Conservation (phyloP, 2,329 filamentous ascomycete species). For the Fusarium incarnatum region DNA sequence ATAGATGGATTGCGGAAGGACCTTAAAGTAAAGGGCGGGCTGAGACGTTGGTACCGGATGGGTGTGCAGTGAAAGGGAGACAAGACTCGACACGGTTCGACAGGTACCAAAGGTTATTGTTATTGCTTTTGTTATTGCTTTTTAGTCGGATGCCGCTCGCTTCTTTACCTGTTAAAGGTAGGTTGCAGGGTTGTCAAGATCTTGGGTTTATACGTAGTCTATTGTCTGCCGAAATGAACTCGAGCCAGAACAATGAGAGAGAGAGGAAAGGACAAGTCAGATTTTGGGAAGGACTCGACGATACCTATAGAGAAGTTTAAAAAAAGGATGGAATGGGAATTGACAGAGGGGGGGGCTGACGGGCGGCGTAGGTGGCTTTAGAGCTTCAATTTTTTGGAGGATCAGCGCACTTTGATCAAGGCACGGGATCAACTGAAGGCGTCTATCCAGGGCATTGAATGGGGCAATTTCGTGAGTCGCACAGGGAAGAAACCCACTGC, state of each 20-base stretch:
- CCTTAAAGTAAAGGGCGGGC: slow-evolving; percentile 11
- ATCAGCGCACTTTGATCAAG: slow-evolving; percentile 43
- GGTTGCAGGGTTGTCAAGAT: slow-evolving; percentile 18
- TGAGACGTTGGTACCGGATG: slow-evolving; percentile 34
- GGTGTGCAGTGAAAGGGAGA: slow-evolving; percentile 26
- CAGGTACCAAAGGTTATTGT: slow-evolving; percentile 15
- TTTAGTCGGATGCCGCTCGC: slow-evolving; percentile 25
- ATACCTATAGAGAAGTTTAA: not conserved
- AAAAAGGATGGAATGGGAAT: slow-evolving; percentile 10
- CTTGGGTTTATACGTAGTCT: slow-evolving; percentile 31
- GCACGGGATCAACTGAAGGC: slow-evolving; percentile 39
- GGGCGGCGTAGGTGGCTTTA: slow-evolving; percentile 40
- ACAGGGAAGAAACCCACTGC: slow-evolving; percentile 27
- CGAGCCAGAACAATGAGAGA: slow-evolving; percentile 17
- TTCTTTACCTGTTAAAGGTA: slow-evolving; percentile 14
- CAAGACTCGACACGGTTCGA: not conserved
- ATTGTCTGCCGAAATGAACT: slow-evolving; percentile 31
- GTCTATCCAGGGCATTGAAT: slow-evolving; percentile 34
- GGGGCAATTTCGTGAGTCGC: slow-evolving; percentile 27
- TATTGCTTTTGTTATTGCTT: slow-evolving; percentile 35
- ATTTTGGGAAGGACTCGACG: not conserved
- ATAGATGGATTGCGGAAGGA: slow-evolving; percentile 4
- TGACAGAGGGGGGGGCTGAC: slow-evolving; percentile 29
- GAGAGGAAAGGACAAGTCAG: slow-evolving; percentile 8
- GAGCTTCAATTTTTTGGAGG: slow-evolving; percentile 27